Base-by-base conservation (phyloP, 106 monocot species). In the Apostasia shenzhenica region DNA sequence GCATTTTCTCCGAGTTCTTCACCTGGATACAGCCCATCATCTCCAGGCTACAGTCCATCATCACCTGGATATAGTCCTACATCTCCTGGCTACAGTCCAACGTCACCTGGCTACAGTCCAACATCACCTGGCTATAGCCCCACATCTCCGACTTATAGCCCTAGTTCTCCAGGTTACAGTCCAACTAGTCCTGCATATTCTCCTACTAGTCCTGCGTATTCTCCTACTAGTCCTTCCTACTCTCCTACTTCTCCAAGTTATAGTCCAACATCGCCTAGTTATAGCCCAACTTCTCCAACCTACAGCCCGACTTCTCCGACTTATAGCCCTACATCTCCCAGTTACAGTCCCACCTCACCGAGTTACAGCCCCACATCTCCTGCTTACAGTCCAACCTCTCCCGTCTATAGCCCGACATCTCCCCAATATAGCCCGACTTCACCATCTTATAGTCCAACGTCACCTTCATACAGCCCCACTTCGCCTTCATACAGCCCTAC, bases 101-200 rank as follows among this genome's bases (percentile, higher is more conserved):
- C 89, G 12, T 92, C 92, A 10, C 97, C 97, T 14, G 92, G 87
- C 7, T 99, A 92, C 53, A 92, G 87, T 51, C 92, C 97, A 11
- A 92, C 97, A 42, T 92, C 92, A 1, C 97, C 97, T 43, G 92
- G 84, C 40, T 97, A 97, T 13, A 89, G 86, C 61, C 97, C 97
- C 12, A 93, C 87, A 37, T 90, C 92, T 3, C 97, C 92, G 43
- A 90, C 87, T 50, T 99, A 99, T 52, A 92, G 89, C 61, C 97
- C 97, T 14, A 90, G 89, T 64, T 92, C 92, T 63, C 92, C 97
- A 62, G 92, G 89, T 0, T 97, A 97, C 67, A 86, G 84, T 79
- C 95, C 95, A 12, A 97, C 95, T 2, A 97, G 97, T 71, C 92
- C 97, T 72, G 84, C 92, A 38, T 97, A 99, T 79, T 99, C 97